Base-by-base conservation (phyloP, 2,329 filamentous ascomycete genomes). In the Falciphora oryzae region DNA sequence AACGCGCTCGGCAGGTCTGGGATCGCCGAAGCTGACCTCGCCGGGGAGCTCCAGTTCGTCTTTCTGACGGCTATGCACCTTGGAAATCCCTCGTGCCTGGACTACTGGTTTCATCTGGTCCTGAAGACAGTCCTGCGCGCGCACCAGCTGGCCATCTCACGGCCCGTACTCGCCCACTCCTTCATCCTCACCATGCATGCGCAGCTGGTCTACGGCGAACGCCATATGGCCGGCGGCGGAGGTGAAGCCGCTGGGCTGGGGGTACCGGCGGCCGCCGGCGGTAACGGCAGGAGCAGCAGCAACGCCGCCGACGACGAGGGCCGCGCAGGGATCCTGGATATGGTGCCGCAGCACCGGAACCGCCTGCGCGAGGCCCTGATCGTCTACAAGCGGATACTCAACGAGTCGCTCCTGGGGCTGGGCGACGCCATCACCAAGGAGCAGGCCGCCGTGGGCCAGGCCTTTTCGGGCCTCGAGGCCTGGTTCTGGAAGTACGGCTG, bases 11-110 rank as follows among this genome's bases (percentile, higher is more conserved):
- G 69, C 0, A 64, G 62, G 1, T n/a, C 66, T 35, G 63, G 69
- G 7, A 29, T 75, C 13, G 66, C 65, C 0, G 76, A 77, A 38
- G 74, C 76, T 1, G 81, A 85, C 64, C 73, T 88, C 31, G 72
- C 85, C 6, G 86, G 85, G 60, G 86, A 89, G 70, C 72, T 88
- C 2, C 86, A 89, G 68, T 83, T 88, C 71, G 80, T 81, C 57
- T 89, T 83, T 69, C 69, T 88, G 5, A 81, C 81, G 0, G 85
- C 85, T 53, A 80, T 83, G 71, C 79, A 85, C 64, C 79, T 88
- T 1, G 81, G 82, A 57, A 89, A 87, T 71, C 75, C 83, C 57
- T 78, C 83, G 11, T 88, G 85, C 68, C 76, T 87, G 58, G 83
- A 86, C 66, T 85, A 89, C 67, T 89, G 85, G 86, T 84, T 81